These are phyloP conservation scores for Zymoseptoria brevis DNA, from an alignment of 2,329 filamentous ascomycete genomes.

Conservation along the genomic window DNA sequence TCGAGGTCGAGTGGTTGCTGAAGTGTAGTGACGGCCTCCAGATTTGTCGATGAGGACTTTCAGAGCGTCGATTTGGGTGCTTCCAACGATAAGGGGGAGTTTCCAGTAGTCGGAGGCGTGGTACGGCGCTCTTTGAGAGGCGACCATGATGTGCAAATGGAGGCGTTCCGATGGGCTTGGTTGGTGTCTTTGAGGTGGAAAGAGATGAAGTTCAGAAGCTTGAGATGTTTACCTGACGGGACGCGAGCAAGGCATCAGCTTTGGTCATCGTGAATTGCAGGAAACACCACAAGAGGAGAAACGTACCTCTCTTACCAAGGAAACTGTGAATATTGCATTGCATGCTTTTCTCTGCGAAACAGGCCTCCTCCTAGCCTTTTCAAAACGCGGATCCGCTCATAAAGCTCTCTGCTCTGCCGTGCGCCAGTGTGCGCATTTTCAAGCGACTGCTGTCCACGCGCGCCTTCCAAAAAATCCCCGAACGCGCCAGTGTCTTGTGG, in stretches of 20 bases:
- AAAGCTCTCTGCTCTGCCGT: too few relatives aligned
- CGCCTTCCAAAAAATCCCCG: too few relatives aligned
- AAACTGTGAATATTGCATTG: not conserved
- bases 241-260: too few relatives aligned
- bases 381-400: too few relatives aligned
- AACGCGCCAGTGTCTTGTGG: too few relatives aligned
- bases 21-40: not conserved
- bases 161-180: not conserved
- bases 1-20: not conserved
- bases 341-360: not conserved
- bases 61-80: not conserved
- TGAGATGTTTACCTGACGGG: not conserved
- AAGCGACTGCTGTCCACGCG: too few relatives aligned
- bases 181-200: not conserved
- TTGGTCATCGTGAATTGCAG: too few relatives aligned
- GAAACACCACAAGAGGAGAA: not conserved
- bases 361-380: too few relatives aligned
- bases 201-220: not conserved
- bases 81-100: not conserved
- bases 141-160: not conserved
- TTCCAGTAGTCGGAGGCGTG: not conserved
- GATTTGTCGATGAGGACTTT: not conserved
- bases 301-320: not conserved
- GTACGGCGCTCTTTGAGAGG: not conserved
- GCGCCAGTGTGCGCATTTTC: too few relatives aligned